Evolutionary conservation across 108 stramenopile species (phyloP).

Genomic region (Parietichytrium sp.): DNA sequence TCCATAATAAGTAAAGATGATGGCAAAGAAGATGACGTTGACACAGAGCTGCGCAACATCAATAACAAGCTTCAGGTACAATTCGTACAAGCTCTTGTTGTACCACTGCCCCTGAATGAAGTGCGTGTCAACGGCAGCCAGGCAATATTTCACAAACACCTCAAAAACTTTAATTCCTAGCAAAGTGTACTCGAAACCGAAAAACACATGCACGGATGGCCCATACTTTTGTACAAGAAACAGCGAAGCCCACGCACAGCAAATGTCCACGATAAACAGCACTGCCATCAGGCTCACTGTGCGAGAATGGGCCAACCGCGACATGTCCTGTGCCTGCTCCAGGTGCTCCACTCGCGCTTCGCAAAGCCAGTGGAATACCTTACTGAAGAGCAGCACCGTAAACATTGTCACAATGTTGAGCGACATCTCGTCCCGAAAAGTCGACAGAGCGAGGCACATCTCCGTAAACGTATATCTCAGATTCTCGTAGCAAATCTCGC

Average conservation of each 20-base stretch:
- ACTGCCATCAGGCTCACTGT: conserved; percentile 54
- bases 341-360: conserved; percentile 82
- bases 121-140: conserved; percentile 77
- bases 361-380: conserved; percentile 89
- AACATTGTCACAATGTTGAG: conserved; percentile 76
- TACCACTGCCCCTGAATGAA: conserved; percentile 54
- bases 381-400: conserved; percentile 75
- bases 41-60: conserved; percentile 87
- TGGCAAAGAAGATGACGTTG: conserved; percentile 86
- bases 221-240: conserved; percentile 66
- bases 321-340: conserved; percentile 77
- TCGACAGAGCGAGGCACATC: conserved; percentile 93
- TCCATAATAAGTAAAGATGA: conserved; percentile 89
- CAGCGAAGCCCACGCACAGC: conserved; percentile 18
- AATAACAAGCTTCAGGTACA: conserved; percentile 84
- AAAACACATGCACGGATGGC: conserved; percentile 78
- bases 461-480: conserved; percentile 93
- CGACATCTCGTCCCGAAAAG: conserved; percentile 89
- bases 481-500: conserved; percentile 84
- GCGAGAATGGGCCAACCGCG: conserved; percentile 16
- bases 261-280: not conserved
- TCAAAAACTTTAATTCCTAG: conserved; percentile 73
- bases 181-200: conserved; percentile 89
- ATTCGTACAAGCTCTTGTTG: conserved; percentile 55
- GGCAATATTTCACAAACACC: conserved; percentile 66